These are phyloP conservation scores for Fusarium beomiforme DNA, from an alignment of 2,329 filamentous ascomycete genomes.

Conservation along the genomic window DNA sequence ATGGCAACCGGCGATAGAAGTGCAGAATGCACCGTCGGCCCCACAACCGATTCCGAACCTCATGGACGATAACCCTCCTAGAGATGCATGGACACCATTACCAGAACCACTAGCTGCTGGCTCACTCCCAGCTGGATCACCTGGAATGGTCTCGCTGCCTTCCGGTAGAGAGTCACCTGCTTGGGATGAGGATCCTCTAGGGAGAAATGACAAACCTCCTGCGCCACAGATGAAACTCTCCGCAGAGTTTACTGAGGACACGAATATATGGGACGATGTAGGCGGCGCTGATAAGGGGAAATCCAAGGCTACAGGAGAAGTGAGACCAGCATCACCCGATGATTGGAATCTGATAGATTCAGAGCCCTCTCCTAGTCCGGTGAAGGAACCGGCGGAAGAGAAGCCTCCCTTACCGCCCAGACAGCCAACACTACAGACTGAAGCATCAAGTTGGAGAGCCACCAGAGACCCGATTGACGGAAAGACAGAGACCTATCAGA, in stretches of 20 bases:
- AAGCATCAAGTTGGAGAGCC: constrained; percentile 49
- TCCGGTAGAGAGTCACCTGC: constrained; percentile 51
- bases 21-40: constrained; percentile 26
- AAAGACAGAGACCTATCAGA: constrained; percentile 83
- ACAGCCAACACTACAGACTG: constrained; percentile 32
- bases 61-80: constrained; percentile 41
- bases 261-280: constrained; percentile 62
- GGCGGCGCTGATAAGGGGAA: constrained; percentile 55
- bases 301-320: constrained; percentile 43
- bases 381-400: constrained; percentile 12
- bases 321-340: constrained; percentile 45
- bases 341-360: constrained; percentile 65
- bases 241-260: constrained; percentile 52
- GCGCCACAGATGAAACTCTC: constrained; percentile 41
- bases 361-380: constrained; percentile 45
- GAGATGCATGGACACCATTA: constrained; percentile 43
- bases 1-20: constrained; percentile 45
- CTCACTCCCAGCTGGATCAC: constrained; percentile 39
- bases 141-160: constrained; percentile 50
- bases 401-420: constrained; percentile 54
- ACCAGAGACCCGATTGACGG: constrained; percentile 56
- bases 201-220: constrained; percentile 40
- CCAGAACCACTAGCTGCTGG: constrained; percentile 36
- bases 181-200: constrained; percentile 52
- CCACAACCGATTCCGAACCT: constrained; percentile 25